A percentile compares a stretch with the other conserved stretches of the same genome.
Conservation (phyloP, 192 early-diverging fungal species). For the Physocladia obscura region DNA sequence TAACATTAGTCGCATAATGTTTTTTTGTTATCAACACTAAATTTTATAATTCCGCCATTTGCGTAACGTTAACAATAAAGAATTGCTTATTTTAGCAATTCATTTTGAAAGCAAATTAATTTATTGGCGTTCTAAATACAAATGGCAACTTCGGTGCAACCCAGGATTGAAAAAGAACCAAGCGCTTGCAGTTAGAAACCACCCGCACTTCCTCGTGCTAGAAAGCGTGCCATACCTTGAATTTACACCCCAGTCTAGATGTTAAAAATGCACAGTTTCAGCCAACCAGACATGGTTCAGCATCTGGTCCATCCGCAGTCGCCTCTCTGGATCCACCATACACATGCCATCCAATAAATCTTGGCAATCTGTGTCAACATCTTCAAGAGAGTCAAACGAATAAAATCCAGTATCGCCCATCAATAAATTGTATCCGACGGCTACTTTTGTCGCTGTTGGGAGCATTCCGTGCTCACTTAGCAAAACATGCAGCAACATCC, state of each 20-base stretch:
- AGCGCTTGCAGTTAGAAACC: no score
- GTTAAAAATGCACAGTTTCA: not conserved
- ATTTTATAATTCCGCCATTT: no score
- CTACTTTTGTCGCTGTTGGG: not conserved
- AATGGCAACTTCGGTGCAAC: no score
- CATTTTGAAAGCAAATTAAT: not conserved
- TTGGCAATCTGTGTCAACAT: slow-evolving; percentile 17
- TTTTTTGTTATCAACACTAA: no score
- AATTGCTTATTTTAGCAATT: no score
- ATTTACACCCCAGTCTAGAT: not conserved
- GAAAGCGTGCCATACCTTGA: not conserved
- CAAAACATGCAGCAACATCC: slow-evolving; percentile 9
- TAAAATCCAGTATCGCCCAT: not conserved
- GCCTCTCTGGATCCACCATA: slow-evolving; percentile 2
- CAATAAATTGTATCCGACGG: not conserved
- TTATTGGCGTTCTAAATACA: not conserved
- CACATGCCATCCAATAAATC: slow-evolving; percentile 24
- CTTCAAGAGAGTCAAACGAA: not conserved
- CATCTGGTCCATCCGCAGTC: slow-evolving; percentile 13
- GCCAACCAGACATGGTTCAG: slow-evolving; percentile 22
- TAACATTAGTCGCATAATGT: no score
- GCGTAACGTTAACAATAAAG: no score
- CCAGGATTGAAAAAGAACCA: no score
- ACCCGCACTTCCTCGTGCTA: not conserved
- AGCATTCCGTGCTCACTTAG: slow-evolving; percentile 5